Conservation (phyloP, 495 filamentous ascomycete species). For the Parathielavia appendiculata region DNA sequence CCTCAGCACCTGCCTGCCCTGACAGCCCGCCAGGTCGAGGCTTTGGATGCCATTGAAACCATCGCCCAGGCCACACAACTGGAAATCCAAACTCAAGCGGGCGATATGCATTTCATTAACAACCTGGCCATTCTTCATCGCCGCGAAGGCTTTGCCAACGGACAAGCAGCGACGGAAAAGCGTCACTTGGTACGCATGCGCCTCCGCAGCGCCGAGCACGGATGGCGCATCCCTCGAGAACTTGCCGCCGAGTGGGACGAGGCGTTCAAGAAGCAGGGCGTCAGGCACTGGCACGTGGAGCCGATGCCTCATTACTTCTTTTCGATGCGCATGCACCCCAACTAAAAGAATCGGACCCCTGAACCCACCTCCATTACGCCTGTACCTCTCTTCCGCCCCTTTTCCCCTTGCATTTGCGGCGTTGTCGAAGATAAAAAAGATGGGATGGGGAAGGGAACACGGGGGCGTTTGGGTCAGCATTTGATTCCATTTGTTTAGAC, state of each 20-base stretch:
- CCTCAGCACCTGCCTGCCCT: conserved; percentile 49
- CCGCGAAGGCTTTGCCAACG: conserved; percentile 55
- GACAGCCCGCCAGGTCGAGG: conserved; percentile 54
- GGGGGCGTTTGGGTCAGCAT: background rate
- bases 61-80: conserved; percentile 53
- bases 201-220: conserved; percentile 41
- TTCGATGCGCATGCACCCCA: conserved; percentile 44
- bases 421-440: conserved; percentile 1
- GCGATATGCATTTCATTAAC: conserved; percentile 72
- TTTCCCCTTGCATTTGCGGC: conserved; percentile 2
- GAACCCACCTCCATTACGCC: background rate
- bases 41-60: conserved; percentile 58
- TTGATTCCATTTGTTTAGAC: background rate
- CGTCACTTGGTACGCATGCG: conserved; percentile 50
- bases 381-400: conserved; percentile 1
- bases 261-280: conserved; percentile 39
- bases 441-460: conserved; percentile 1
- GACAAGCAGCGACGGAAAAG: conserved; percentile 36
- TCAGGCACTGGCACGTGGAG: conserved; percentile 47
- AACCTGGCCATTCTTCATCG: conserved; percentile 67
- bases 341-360: conserved; percentile 23
- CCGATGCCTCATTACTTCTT: conserved; percentile 49
- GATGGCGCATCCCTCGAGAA: conserved; percentile 43
- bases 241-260: conserved; percentile 41
- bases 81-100: conserved; percentile 49